Percentiles rank a stretch among this genome's conserved stretches.
These are phyloP conservation scores for Colletotrichum zoysiae DNA, from an alignment of 2,329 filamentous ascomycete genomes.

Conservation along the genomic window DNA sequence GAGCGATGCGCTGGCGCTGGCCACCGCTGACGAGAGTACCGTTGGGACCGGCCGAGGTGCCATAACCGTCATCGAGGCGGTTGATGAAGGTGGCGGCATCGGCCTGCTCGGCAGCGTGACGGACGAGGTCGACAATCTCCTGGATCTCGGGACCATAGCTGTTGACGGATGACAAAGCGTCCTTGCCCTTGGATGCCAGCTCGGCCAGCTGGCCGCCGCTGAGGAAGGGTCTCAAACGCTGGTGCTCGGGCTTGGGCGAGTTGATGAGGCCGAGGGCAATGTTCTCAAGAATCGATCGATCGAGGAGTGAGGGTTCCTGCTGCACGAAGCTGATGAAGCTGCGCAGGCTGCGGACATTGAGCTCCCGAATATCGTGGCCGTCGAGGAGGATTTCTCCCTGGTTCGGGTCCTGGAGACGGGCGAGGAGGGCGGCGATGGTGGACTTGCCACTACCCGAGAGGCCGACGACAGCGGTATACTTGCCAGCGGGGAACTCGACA, in stretches of 20 bases:
- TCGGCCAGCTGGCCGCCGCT: constrained; percentile 58
- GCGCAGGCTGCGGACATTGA: constrained; percentile 53
- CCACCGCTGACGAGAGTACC: constrained; percentile 64
- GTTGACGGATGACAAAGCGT: constrained; percentile 43
- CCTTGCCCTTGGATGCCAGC: constrained; percentile 54
- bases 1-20: constrained; percentile 64
- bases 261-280: constrained; percentile 58
- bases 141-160: constrained; percentile 44
- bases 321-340: constrained; percentile 51
- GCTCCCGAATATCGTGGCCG: constrained; percentile 51
- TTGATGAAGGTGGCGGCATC: constrained; percentile 66
- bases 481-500: constrained; percentile 51
- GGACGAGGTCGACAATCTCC: constrained; percentile 61
- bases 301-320: constrained; percentile 51
- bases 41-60: constrained; percentile 59
- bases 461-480: constrained; percentile 64
- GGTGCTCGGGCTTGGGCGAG: constrained; percentile 49
- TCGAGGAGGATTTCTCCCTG: constrained; percentile 55
- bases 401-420: constrained; percentile 61
- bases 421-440: constrained; percentile 55
- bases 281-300: constrained; percentile 56
- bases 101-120: constrained; percentile 63
- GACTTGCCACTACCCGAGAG: constrained; percentile 64
- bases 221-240: constrained; percentile 54
- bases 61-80: constrained; percentile 61